Evolutionary conservation across 2,329 filamentous ascomycete genomes (phyloP).

Genomic region (Akanthomyces lecanii): DNA sequence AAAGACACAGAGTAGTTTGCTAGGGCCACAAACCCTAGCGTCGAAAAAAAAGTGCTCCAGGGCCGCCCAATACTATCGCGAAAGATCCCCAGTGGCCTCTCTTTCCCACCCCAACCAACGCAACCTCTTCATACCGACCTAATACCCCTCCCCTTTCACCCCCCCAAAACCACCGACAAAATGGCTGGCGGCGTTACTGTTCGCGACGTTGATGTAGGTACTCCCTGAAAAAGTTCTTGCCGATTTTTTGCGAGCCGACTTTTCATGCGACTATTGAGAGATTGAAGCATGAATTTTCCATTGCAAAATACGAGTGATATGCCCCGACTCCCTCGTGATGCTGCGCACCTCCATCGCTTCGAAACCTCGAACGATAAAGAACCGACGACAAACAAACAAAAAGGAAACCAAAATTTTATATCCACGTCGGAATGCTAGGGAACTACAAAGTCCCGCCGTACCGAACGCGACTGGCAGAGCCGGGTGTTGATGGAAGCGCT

Average conservation of each 20-base stretch:
- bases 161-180: slow-evolving; percentile 53
- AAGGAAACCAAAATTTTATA: not conserved
- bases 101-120: slow-evolving; percentile 21
- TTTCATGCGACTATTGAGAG: not conserved
- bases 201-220: slow-evolving; percentile 80
- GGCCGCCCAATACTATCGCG: slow-evolving; percentile 20
- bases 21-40: slow-evolving; percentile 34
- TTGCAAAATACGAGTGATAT: not conserved
- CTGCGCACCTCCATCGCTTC: slow-evolving; percentile 7
- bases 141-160: slow-evolving; percentile 19
- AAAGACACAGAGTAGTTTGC: slow-evolving; percentile 13
- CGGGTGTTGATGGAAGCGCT: not conserved
- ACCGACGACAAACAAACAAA: slow-evolving; percentile 2
- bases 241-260: not conserved
- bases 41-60: slow-evolving; percentile 22
- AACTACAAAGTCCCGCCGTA: not conserved
- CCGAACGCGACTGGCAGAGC: slow-evolving; percentile 14
- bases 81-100: not conserved
- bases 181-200: slow-evolving; percentile 78
- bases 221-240: slow-evolving; percentile 27
- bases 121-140: slow-evolving; percentile 31
- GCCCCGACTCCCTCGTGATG: slow-evolving; percentile 15
- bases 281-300: not conserved
- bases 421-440: not conserved
- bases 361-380: not conserved